Conservation (phyloP, 164 flowering plant genomes). For the Kalanchoe fedtschenkoi region DNA sequence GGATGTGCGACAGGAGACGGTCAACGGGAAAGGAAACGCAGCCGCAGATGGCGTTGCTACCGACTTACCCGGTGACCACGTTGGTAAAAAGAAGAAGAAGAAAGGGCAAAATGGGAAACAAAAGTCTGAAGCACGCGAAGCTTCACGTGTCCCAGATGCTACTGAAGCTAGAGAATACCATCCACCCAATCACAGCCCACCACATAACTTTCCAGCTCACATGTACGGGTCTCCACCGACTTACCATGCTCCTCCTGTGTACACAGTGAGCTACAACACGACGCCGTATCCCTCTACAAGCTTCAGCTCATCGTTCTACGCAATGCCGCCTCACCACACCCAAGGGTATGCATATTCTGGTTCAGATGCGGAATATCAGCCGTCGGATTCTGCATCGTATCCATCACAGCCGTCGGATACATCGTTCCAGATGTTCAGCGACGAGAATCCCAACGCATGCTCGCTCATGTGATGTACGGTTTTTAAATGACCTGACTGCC, state of each 20-base stretch:
- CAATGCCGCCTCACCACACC: slow-evolving; percentile 22
- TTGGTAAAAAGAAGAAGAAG: slow-evolving; percentile 45
- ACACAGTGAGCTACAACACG: slow-evolving; percentile 30
- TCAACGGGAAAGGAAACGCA: slow-evolving; percentile 7
- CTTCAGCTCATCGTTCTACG: slow-evolving; percentile 28
- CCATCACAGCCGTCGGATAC: slow-evolving; percentile 30
- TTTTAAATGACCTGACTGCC: background rate
- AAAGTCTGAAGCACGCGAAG: background rate
- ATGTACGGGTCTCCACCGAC: slow-evolving; percentile 16
- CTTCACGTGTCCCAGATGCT: background rate
- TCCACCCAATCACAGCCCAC: slow-evolving; percentile 18
- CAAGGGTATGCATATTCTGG: slow-evolving; percentile 20
- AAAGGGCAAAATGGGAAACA: slow-evolving; percentile 22
- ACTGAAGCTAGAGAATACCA: background rate
- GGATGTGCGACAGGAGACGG: background rate
- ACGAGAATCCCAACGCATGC: slow-evolving; percentile 61
- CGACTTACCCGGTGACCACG: slow-evolving; percentile 8
- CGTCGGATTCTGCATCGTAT: slow-evolving; percentile 15
- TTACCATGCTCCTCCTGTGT: slow-evolving; percentile 26
- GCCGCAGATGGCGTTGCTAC: background rate
- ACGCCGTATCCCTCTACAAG: slow-evolving; percentile 21
- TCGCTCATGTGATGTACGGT: slow-evolving; percentile 31
- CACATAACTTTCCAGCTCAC: slow-evolving; percentile 20
- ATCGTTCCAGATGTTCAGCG: slow-evolving; percentile 44
- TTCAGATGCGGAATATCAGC: slow-evolving; percentile 14